Base-by-base conservation (phyloP, 2,329 filamentous ascomycete species). In the Amesomyces nigricolor region DNA sequence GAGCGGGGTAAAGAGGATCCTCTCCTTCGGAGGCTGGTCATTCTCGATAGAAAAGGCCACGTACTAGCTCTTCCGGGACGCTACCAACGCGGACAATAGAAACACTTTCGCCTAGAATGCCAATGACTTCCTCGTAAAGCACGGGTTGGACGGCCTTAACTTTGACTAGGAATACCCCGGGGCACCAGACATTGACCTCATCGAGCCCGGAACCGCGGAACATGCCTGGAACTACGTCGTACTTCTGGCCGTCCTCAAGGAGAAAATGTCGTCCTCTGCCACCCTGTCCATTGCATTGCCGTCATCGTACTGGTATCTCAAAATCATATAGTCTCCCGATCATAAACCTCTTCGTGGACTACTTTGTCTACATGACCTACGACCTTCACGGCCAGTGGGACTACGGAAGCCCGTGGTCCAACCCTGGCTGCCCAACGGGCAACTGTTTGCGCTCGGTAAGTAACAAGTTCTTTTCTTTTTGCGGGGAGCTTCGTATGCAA, bases 21-120 rank as follows among this genome's bases (percentile, higher is more conserved):
- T 77, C 1, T 69, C 71, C 0, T 71, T 78, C 58, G 75, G 75
- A 13, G 74, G 75, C 11, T 78, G 75, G 75, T 63, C 61, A 0
- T 75, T 72, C 54, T 54, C 51, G 57, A 61, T 64, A 1, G 3
- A 40, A 2, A 35, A 35, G 11, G 8, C 11, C 32, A 13, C 11
- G 11, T 13, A 9, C 32, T 7, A 35, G 8, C 11, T 35, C 11
- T 35, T 35, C 9, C 32, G 32, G 32, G 32, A 13, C 8, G 32
- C 11, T 9, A 35, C 32, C 11, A 13, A 35, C 32, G 32, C 32
- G 11, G 22, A 2, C 22, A 35, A 35, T 7, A 9, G 32, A 9
- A 9, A 35, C 9, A 35, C 32, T 9, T 35, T 35, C 11, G 32
- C 32, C 9, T 7, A 35, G 32, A 35, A 13, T 13, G 32, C 11